phyloP scores from a whole-genome alignment of 1,139 yeast species.

The Debaryomyces udenii region DNA sequence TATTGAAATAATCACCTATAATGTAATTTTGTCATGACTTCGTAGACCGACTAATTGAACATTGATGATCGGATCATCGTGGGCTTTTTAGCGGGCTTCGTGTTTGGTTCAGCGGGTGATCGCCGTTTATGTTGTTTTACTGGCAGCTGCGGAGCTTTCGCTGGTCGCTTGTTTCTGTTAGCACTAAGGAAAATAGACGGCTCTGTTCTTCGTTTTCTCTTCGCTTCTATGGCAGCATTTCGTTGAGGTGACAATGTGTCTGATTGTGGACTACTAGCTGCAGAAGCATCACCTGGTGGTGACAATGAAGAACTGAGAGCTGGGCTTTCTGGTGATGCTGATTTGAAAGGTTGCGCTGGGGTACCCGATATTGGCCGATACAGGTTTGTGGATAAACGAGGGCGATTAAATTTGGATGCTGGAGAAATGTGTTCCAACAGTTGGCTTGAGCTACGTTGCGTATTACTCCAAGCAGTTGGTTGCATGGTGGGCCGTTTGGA shows the following conservation, averaged over 20 bases:
- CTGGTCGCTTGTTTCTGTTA: constrained; percentile 18
- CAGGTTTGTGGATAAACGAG: too few relatives aligned
- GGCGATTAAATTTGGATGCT: too few relatives aligned
- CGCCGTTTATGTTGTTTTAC: neutral
- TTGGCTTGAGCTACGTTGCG: too few relatives aligned
- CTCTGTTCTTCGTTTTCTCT: constrained; percentile 17
- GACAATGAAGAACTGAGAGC: constrained; percentile 6
- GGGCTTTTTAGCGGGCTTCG: constrained; percentile 11
- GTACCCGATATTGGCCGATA: too few relatives aligned
- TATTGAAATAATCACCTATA: constrained; percentile 1
- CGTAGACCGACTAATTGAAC: constrained; percentile 22
- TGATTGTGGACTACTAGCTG: constrained; percentile 11
- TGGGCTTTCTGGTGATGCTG: neutral
- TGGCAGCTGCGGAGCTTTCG: constrained; percentile 2
- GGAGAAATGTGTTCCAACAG: too few relatives aligned
- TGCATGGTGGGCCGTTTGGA: neutral
- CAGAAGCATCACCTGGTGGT: too few relatives aligned
- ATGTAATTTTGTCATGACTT: neutral
- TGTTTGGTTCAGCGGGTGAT: neutral
- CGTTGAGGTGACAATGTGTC: constrained; percentile 6
- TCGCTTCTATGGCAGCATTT: neutral
- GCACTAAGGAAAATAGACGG: constrained; percentile 28
- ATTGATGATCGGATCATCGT: constrained; percentile 32
- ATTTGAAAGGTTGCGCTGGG: too few relatives aligned
- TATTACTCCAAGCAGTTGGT: too few relatives aligned